phyloP scores from a whole-genome alignment of 495 filamentous ascomycete genomes.

The Astrothelium subdiscretum region DNA sequence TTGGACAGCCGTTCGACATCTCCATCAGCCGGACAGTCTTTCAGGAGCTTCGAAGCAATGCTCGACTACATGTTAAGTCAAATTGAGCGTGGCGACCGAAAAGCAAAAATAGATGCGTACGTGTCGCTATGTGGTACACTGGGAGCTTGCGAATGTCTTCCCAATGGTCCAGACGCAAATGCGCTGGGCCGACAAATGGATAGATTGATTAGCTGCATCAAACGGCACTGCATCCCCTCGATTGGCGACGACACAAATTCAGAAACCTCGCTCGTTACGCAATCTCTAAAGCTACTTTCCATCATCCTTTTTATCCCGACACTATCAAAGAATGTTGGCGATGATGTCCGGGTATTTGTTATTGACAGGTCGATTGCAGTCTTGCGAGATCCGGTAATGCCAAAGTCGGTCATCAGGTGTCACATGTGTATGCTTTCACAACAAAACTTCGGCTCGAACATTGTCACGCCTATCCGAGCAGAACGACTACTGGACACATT shows the following conservation, averaged over 20 bases:
- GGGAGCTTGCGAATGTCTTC: constrained; percentile 52
- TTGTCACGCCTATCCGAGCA: constrained; percentile 58
- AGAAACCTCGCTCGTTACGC: constrained; percentile 54
- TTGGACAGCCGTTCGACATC: neutral
- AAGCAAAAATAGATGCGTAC: constrained; percentile 74
- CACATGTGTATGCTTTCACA: constrained; percentile 65
- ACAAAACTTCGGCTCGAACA: constrained; percentile 61
- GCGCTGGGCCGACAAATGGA: constrained; percentile 64
- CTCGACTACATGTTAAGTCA: constrained; percentile 71
- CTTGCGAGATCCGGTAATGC: constrained; percentile 48
- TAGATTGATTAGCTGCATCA: constrained; percentile 63
- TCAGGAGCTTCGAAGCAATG: constrained; percentile 54
- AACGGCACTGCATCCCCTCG: constrained; percentile 57
- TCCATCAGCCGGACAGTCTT: constrained; percentile 27
- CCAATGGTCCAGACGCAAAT: constrained; percentile 56
- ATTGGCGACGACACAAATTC: constrained; percentile 9
- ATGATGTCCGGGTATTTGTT: constrained; percentile 68
- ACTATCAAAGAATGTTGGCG: constrained; percentile 51
- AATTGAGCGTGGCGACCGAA: constrained; percentile 56
- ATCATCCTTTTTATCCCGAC: constrained; percentile 58
- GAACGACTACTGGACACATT: constrained; percentile 56
- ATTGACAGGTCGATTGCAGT: constrained; percentile 64
- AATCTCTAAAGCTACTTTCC: constrained; percentile 62
- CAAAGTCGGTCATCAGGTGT: constrained; percentile 67
- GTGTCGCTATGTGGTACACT: constrained; percentile 62